Evolutionary conservation across 73 alveolate species (phyloP).

Genomic region (Tetrahymena elliotti): DNA sequence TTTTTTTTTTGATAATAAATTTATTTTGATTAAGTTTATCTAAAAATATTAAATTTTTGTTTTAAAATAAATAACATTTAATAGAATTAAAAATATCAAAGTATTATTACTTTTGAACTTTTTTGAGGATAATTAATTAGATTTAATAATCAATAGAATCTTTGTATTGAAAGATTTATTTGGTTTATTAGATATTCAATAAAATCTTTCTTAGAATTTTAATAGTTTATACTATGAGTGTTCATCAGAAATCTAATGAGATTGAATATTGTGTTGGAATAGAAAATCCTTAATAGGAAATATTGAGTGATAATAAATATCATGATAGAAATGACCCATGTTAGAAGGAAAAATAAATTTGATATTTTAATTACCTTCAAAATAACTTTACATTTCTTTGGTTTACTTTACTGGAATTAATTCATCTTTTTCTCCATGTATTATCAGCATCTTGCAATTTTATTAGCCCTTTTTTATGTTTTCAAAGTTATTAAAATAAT

Average conservation of each 20-base stretch:
- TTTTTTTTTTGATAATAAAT: too few relatives aligned
- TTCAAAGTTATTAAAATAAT: neutral
- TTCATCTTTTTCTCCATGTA: neutral
- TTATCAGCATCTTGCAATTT: neutral
- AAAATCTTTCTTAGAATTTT: neutral
- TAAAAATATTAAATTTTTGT: too few relatives aligned
- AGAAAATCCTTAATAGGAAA: neutral
- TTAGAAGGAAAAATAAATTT: neutral
- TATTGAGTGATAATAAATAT: neutral
- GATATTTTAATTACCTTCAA: neutral
- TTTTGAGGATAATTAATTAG: too few relatives aligned
- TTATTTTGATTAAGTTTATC: too few relatives aligned
- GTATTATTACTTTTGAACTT: neutral
- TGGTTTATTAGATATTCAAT: neutral
- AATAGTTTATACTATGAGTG: neutral
- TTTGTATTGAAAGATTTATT: too few relatives aligned
- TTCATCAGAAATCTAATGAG: neutral
- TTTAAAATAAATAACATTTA: too few relatives aligned
- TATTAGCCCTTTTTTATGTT: neutral
- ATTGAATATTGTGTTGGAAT: neutral
- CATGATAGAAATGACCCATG: neutral
- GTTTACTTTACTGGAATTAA: neutral
- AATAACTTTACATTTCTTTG: neutral
- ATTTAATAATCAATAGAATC: too few relatives aligned
- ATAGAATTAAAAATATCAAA: too few relatives aligned